Percentiles rank a stretch among this genome's conserved stretches.
Conservation (phyloP, 768 basidiomycete species). For the Boletus tylopilopsis region DNA sequence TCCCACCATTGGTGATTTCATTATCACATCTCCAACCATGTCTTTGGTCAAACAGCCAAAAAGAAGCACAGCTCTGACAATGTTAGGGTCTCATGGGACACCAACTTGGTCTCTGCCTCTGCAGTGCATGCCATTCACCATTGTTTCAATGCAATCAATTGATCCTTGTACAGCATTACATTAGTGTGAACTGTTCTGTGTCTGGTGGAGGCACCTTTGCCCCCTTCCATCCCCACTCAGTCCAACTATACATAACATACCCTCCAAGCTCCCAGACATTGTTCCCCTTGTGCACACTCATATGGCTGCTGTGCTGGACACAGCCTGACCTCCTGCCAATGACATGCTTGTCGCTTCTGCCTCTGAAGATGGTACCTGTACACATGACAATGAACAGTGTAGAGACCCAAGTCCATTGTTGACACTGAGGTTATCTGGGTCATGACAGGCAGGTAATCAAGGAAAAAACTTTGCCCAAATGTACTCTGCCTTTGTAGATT, state of each 20-base stretch:
- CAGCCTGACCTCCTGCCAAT: conserved; percentile 94
- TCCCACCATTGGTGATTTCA: not conserved
- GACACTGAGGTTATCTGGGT: too few species aligned
- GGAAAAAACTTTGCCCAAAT: too few species aligned
- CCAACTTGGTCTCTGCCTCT: conserved; percentile 85
- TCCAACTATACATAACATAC: conserved; percentile 47
- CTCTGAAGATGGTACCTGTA: conserved; percentile 93
- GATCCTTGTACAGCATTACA: conserved; percentile 54
- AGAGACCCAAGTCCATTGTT: too few species aligned
- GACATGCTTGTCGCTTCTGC: conserved; percentile 88
- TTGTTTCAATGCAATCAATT: not conserved
- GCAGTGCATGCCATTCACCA: conserved; percentile 40
- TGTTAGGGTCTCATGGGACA: conserved; percentile 92
- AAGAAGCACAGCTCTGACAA: conserved; percentile 81
- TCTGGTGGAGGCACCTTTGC: conserved; percentile 93
- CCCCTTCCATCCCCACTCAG: conserved; percentile 73
- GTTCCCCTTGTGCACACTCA: conserved; percentile 89
- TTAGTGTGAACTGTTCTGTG: conserved; percentile 93
- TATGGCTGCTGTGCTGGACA: conserved; percentile 85
- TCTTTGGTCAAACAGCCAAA: conserved; percentile 86
- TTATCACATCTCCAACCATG: conserved; percentile 56
- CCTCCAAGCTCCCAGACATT: conserved; percentile 84
- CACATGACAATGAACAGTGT: too few species aligned
- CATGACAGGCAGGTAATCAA: too few species aligned
- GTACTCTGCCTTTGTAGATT: too few species aligned